Base-by-base conservation (phyloP, 2,329 filamentous ascomycete genomes). In the Lasiodiplodia sp. region DNA sequence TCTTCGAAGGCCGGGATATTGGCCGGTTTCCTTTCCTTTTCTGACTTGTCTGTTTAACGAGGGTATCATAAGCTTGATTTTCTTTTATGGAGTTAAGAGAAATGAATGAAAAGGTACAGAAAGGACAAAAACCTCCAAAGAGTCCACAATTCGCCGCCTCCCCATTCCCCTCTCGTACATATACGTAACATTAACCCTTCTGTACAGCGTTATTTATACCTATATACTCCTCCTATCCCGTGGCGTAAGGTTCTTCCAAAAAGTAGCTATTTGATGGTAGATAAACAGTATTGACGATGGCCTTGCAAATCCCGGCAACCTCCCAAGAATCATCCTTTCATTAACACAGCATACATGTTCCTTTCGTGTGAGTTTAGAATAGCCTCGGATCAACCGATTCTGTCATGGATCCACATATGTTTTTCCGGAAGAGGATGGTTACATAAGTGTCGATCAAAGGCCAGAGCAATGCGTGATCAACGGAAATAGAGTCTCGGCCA, bases 151-250 rank as follows among this genome's bases (percentile, higher is more conserved):
- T 56, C 53, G 53, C 53, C 44, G 18, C n/a, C 18, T 11, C 21
- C 21, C n/a, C 44, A 47, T 47, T 11, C 10, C 8, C 7, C 10
- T 47, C 44, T 11, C 10, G 21, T 47, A 47, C n/a, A 21, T 47
- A 47, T n/a, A 21, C 21, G 11, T 18, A 47, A 51, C 58, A 63
- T 63, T 63, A 51, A 51, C 16, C 25, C 34, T 18, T 44, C 25
- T 63, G 31, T 63, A 18, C 38, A 40, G 57, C 57, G 57, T 62
- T 44, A 62, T 62, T 62, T 44, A 62, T 62, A 63, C 58, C 58
- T 51, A 60, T 60, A 18, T 23, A 60, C 25, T 34, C 44, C 44
- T 16, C 57, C 40, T 63, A 25, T 60, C 37, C 58, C 58, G 14
- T 34, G 31, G 51, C 28, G 21, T n/a, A 31, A 28, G 31, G 18